Evolutionary conservation across 1,284 basidiomycete genomes (phyloP).

Genomic region (Leccinum huronense): DNA sequence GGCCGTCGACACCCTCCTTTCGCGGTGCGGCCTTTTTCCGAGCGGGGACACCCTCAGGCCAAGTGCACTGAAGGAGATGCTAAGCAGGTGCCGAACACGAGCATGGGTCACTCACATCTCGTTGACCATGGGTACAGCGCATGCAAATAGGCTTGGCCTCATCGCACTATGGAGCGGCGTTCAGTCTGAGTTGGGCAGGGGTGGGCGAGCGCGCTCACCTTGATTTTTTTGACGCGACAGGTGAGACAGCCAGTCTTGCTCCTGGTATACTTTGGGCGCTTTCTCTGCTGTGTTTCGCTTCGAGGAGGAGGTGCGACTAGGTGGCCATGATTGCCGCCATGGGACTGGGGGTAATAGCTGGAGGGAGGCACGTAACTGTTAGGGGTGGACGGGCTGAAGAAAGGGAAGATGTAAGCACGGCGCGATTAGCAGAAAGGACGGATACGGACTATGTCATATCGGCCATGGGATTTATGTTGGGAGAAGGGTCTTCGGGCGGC

Average conservation of each 20-base stretch:
- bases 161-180: conserved; percentile 58
- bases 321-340: conserved; percentile 43
- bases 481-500: conserved; percentile 37
- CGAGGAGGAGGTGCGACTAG: conserved; percentile 47
- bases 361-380: conserved; percentile 44
- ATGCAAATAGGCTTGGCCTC: conserved; percentile 78
- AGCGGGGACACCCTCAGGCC: conserved; percentile 70
- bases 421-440: conserved; percentile 16
- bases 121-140: conserved; percentile 74
- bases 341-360: conserved; percentile 46
- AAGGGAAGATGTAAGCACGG: conserved; percentile 21
- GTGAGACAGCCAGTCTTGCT: conserved; percentile 84
- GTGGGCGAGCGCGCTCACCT: conserved; percentile 47
- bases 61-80: conserved; percentile 59
- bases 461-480: conserved; percentile 50
- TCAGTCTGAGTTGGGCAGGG: conserved; percentile 11
- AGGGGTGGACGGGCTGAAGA: conserved; percentile 34
- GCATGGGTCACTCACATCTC: conserved; percentile 51
- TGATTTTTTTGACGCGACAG: conserved; percentile 84
- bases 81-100: conserved; percentile 19
- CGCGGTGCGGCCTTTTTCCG: conserved; percentile 54
- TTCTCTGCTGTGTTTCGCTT: conserved; percentile 56
- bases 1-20: conserved; percentile 50
- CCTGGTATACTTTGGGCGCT: conserved; percentile 82
- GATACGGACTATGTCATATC: conserved; percentile 60